Evolutionary conservation across 345 rosid genomes (phyloP).

Genomic region (Aquilaria yunnanensis): DNA sequence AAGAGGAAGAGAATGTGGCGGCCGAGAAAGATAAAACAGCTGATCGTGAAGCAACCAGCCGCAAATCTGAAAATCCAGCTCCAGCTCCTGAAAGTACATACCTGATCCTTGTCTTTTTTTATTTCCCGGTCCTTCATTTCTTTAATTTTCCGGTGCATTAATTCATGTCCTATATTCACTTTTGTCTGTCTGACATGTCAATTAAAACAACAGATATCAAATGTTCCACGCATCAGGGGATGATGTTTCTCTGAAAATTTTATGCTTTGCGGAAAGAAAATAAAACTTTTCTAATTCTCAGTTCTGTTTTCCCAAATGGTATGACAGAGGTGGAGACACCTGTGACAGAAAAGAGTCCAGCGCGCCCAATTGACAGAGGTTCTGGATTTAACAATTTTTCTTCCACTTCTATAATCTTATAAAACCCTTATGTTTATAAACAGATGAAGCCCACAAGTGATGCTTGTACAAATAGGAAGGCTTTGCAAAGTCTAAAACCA

Average conservation of each 20-base stretch:
- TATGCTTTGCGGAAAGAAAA: too few relatives aligned
- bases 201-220: too few relatives aligned
- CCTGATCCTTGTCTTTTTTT: background rate
- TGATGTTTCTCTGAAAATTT: too few relatives aligned
- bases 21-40: background rate
- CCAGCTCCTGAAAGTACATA: slow-evolving; percentile 21
- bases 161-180: too few relatives aligned
- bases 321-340: slow-evolving; percentile 18
- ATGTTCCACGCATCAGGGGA: too few relatives aligned
- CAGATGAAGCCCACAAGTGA: background rate
- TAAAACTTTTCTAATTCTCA: too few relatives aligned
- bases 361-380: slow-evolving; percentile 24
- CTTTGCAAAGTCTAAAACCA: background rate
- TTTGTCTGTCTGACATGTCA: too few relatives aligned
- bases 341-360: slow-evolving; percentile 4
- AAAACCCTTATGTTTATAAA: background rate
- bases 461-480: too few relatives aligned
- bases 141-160: background rate
- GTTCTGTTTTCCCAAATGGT: background rate
- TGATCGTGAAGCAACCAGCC: background rate
- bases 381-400: background rate
- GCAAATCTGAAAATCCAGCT: background rate
- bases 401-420: too few relatives aligned
- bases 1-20: slow-evolving; percentile 4
- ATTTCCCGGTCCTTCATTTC: background rate